Evolutionary conservation across 371 early-diverging fungal species (phyloP).

Genomic region (Rhizopus arrhizus): DNA sequence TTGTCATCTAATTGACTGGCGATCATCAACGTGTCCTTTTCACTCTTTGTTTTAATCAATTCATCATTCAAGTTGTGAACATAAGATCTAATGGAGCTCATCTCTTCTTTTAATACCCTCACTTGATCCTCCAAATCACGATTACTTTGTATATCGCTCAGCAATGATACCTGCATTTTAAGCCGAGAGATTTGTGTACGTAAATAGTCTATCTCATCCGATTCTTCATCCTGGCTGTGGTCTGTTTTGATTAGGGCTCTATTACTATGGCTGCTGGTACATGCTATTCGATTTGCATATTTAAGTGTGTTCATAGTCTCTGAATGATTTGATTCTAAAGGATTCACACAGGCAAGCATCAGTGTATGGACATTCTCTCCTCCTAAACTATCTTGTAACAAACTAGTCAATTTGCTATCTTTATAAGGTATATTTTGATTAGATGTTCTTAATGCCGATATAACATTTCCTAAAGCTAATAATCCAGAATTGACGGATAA

Average conservation of each 20-base stretch:
- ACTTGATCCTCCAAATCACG: slow-evolving; percentile 28
- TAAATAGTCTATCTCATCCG: slow-evolving; percentile 56
- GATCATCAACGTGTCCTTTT: slow-evolving; percentile 51
- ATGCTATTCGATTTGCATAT: slow-evolving; percentile 69
- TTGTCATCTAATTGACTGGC: slow-evolving; percentile 12
- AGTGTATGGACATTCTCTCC: slow-evolving; percentile 88
- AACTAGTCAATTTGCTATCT: slow-evolving; percentile 83
- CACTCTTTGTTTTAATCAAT: slow-evolving; percentile 45
- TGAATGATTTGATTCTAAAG: slow-evolving; percentile 67
- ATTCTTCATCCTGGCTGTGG: slow-evolving; percentile 30
- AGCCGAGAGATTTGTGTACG: slow-evolving; percentile 63
- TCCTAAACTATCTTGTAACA: slow-evolving; percentile 21
- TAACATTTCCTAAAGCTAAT: too few relatives aligned
- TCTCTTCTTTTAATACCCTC: slow-evolving; percentile 35
- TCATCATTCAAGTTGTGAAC: slow-evolving; percentile 38
- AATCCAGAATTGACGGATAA: too few relatives aligned
- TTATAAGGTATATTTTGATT: slow-evolving; percentile 26
- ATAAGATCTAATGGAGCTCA: slow-evolving; percentile 41
- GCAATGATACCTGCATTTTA: slow-evolving; percentile 47
- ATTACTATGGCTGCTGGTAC: slow-evolving; percentile 26
- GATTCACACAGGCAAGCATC: slow-evolving; percentile 88
- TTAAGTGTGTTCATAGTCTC: slow-evolving; percentile 89
- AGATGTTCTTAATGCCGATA: too few relatives aligned
- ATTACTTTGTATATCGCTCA: slow-evolving; percentile 26
- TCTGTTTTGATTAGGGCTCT: slow-evolving; percentile 73